These are phyloP conservation scores for Nyctanthes arbortristis DNA, from an alignment of 257 asterid genomes.

Conservation along the genomic window DNA sequence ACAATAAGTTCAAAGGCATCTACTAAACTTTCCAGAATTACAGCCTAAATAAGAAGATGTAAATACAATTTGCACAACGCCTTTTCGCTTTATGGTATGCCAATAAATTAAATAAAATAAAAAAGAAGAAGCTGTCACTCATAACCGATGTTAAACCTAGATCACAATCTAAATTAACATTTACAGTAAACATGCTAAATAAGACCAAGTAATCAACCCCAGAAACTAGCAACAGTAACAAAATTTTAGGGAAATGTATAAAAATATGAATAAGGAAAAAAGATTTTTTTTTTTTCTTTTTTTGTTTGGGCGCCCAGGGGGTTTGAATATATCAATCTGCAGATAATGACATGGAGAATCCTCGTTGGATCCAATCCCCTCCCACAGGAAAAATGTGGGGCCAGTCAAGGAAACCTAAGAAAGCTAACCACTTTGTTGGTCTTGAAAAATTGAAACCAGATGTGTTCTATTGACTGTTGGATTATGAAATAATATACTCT, in stretches of 20 bases:
- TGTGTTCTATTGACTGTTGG: slow-evolving; percentile 20
- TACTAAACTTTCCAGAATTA: too few relatives aligned
- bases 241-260: background rate
- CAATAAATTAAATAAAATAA: too few relatives aligned
- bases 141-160: background rate
- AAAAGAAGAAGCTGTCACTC: too few relatives aligned
- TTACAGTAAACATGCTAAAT: background rate
- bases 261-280: background rate
- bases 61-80: too few relatives aligned
- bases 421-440: slow-evolving; percentile 16
- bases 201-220: background rate
- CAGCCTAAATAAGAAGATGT: too few relatives aligned
- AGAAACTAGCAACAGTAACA: background rate
- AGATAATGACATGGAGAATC: slow-evolving; percentile 1
- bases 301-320: too few relatives aligned
- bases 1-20: too few relatives aligned
- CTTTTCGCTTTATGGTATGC: too few relatives aligned
- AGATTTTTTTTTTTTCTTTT: background rate
- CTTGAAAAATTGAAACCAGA: background rate
- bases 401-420: slow-evolving; percentile 5
- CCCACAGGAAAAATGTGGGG: slow-evolving; percentile 22
- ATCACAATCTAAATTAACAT: background rate
- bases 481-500: slow-evolving; percentile 18
- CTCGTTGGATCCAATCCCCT: background rate
- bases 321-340: too few relatives aligned